Conservation (phyloP, 306 rosid species). For the Corylus americana region DNA sequence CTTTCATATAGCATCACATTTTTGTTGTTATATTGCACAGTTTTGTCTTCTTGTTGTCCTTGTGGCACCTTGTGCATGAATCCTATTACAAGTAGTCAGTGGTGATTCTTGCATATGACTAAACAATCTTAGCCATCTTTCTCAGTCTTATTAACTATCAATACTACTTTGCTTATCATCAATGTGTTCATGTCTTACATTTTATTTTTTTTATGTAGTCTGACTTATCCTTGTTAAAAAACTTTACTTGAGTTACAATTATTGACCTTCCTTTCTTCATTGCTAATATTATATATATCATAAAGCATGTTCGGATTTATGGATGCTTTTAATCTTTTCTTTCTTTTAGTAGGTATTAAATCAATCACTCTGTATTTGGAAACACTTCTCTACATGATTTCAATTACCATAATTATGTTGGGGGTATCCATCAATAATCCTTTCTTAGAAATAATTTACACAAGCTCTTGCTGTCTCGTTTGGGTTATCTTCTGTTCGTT, state of each 20-base stretch:
- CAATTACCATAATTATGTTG: background rate
- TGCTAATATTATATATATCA: too few relatives aligned
- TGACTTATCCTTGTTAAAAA: too few relatives aligned
- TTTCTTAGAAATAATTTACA: background rate
- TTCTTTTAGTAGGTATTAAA: background rate
- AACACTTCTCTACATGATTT: background rate
- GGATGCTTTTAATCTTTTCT: background rate
- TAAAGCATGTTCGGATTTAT: background rate
- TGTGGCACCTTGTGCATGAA: background rate
- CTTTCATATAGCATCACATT: background rate
- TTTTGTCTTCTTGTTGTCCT: background rate
- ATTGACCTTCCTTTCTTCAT: too few relatives aligned
- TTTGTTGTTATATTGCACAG: background rate
- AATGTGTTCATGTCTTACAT: background rate
- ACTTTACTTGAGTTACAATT: too few relatives aligned
- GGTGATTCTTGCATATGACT: constrained; percentile 8
- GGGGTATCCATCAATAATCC: background rate
- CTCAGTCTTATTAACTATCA: background rate
- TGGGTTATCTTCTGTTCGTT: too few relatives aligned
- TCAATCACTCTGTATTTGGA: background rate
- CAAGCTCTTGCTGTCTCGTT: background rate
- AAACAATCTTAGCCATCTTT: background rate
- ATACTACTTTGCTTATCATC: background rate
- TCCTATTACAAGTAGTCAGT: background rate
- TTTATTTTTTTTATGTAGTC: background rate